Percentiles rank a stretch among this genome's conserved stretches.
Conservation (phyloP, 2,329 filamentous ascomycete genomes). For the Ilyonectria mors-panacis region DNA sequence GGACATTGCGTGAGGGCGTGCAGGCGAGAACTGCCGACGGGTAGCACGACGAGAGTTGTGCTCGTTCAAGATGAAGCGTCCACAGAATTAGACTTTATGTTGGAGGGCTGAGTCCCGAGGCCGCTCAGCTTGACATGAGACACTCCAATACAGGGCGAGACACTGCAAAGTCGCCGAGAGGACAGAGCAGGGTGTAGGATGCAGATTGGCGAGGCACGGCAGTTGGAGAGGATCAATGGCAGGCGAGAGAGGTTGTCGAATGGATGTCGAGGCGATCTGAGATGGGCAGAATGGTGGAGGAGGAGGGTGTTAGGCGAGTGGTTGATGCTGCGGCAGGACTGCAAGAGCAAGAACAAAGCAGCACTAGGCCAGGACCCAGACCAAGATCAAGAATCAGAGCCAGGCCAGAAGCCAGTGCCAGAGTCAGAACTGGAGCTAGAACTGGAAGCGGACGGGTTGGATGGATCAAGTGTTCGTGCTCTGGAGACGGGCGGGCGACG, state of each 20-base stretch:
- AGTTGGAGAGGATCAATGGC: conserved; percentile 17
- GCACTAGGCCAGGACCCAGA: not conserved
- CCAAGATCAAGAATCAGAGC: conserved; percentile 2
- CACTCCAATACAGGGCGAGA: conserved; percentile 5
- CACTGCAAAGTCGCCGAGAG: conserved; percentile 4
- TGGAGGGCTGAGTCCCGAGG: conserved; percentile 13
- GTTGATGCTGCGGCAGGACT: not conserved
- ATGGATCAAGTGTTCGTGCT: conserved; percentile 6
- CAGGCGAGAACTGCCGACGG: conserved; percentile 30
- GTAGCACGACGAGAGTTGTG: conserved; percentile 38
- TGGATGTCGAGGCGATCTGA: conserved; percentile 9
- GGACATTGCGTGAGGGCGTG: conserved; percentile 44
- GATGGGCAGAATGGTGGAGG: not conserved
- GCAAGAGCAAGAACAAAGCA: conserved; percentile 10
- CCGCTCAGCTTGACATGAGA: conserved; percentile 14
- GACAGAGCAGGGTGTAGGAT: not conserved
- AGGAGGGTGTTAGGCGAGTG: conserved; percentile 10
- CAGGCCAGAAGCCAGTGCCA: conserved; percentile 1
- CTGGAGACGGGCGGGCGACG: not conserved
- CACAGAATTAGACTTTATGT: conserved; percentile 40
- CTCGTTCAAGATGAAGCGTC: conserved; percentile 42
- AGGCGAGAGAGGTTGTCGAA: conserved; percentile 11
- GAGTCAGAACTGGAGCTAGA: conserved; percentile 14
- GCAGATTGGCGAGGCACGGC: conserved; percentile 13
- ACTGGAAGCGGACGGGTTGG: conserved; percentile 17